Conservation (phyloP, 2,329 filamentous ascomycete species). For the Pezicula neosporulosa region DNA sequence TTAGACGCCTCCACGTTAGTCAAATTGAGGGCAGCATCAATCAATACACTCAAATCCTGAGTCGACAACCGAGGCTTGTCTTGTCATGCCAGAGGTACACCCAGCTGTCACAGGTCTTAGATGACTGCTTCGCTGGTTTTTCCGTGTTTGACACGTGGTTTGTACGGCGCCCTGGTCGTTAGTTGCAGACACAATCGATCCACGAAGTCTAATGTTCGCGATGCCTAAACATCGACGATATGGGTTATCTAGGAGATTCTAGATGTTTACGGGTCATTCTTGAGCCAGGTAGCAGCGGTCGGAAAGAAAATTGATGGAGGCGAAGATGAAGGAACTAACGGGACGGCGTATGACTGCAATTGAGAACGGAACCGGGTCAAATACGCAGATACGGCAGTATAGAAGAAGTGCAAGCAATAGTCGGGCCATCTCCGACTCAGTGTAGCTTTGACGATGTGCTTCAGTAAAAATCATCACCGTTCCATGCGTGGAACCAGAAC, state of each 20-base stretch:
- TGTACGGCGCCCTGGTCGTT: conserved; percentile 87
- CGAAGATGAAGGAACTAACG: conserved; percentile 86
- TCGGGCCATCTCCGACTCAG: conserved; percentile 43
- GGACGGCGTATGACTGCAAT: conserved; percentile 70
- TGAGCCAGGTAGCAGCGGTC: conserved; percentile 69
- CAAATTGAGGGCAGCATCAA: conserved; percentile 90
- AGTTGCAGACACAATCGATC: conserved; percentile 81
- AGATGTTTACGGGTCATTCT: conserved; percentile 80
- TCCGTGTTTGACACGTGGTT: conserved; percentile 87
- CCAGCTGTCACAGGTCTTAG: conserved; percentile 90
- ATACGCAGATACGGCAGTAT: conserved; percentile 51
- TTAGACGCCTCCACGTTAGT: conserved; percentile 93
- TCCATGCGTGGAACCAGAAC: conserved; percentile 32
- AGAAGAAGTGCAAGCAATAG: conserved; percentile 55
- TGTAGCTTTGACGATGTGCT: conserved; percentile 55
- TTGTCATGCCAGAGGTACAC: conserved; percentile 93
- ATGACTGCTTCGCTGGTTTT: conserved; percentile 92
- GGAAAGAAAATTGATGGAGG: conserved; percentile 89
- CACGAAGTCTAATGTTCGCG: conserved; percentile 93
- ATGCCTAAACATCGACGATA: conserved; percentile 88
- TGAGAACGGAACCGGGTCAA: conserved; percentile 35
- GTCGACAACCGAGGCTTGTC: conserved; percentile 83
- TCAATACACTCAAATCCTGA: conserved; percentile 78
- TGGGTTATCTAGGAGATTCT: conserved; percentile 85
- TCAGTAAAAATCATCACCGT: conserved; percentile 49